Percentiles rank a stretch among this genome's conserved stretches.
phyloP scores from a whole-genome alignment of 371 early-diverging fungal genomes.

The Zychaea mexicana region DNA sequence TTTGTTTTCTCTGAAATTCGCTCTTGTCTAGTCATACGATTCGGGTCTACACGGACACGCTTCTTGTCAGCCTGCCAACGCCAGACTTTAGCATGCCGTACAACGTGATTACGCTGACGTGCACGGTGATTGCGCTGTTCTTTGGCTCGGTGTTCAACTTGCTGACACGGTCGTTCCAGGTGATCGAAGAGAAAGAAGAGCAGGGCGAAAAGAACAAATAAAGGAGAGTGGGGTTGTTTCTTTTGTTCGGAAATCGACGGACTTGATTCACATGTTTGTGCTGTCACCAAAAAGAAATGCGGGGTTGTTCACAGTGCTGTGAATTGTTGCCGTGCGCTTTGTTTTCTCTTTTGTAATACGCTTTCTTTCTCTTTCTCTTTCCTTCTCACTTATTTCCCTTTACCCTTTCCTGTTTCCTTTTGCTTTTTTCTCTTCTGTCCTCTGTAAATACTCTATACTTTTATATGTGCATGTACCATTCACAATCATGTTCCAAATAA shows the following conservation, averaged over 20 bases:
- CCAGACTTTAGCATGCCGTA: conserved; percentile 99
- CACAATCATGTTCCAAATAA: conserved; percentile 45
- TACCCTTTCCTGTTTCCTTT: background rate
- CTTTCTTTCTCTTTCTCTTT: background rate
- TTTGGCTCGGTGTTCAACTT: conserved; percentile 94
- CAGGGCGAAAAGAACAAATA: conserved; percentile 4
- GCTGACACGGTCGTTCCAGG: conserved; percentile 66
- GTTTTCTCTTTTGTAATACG: background rate
- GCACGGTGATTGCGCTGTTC: conserved; percentile 92
- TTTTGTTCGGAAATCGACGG: too few relatives aligned
- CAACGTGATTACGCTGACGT: conserved; percentile 96
- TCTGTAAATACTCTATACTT: background rate
- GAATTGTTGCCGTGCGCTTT: too few relatives aligned
- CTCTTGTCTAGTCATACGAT: conserved; percentile 23
- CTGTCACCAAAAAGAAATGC: too few relatives aligned
- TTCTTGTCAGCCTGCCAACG: conserved; percentile 87
- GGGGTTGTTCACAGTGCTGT: too few relatives aligned
- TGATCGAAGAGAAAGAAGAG: conserved; percentile 27
- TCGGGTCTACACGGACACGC: conserved; percentile 79
- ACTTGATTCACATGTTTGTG: too few relatives aligned
- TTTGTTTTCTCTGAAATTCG: too few relatives aligned
- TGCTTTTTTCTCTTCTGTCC: conserved; percentile 1
- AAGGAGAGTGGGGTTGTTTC: too few relatives aligned
- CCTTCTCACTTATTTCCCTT: background rate
- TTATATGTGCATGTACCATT: background rate